A percentile compares a stretch with the other conserved stretches of the same genome.
These are phyloP conservation scores for Leccinum aurantiacum DNA, from an alignment of 768 basidiomycete species.

Conservation along the genomic window DNA sequence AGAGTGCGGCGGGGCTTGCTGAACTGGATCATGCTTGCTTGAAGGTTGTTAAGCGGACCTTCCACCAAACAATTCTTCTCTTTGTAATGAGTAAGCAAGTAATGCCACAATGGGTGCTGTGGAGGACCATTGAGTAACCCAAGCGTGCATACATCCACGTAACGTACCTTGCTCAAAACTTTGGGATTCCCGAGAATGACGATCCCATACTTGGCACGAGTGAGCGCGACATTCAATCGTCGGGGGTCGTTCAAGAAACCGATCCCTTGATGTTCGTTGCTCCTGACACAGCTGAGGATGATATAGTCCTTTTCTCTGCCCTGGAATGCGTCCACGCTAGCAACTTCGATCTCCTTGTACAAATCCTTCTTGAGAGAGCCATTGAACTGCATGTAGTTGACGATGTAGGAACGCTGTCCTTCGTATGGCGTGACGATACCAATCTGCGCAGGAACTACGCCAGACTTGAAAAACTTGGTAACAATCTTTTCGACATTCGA, in stretches of 20 bases:
- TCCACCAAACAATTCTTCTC: conserved; percentile 93
- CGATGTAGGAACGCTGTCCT: conserved; percentile 96
- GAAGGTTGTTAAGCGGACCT: conserved; percentile 93
- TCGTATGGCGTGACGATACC: conserved; percentile 99
- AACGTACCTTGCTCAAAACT: conserved; percentile 91
- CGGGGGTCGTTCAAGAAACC: conserved; percentile 98
- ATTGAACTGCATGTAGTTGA: conserved; percentile 99
- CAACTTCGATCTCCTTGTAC: conserved; percentile 99
- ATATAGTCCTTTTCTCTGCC: conserved; percentile 99
- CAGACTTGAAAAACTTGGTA: conserved; percentile 99
- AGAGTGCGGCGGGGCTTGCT: conserved; percentile 93
- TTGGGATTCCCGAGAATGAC: conserved; percentile 99
- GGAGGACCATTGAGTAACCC: conserved; percentile 5
- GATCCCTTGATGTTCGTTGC: conserved; percentile 99
- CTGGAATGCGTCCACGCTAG: conserved; percentile 98
- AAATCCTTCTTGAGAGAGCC: conserved; percentile 99
- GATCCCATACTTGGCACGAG: conserved; percentile 96
- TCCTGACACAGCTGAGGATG: conserved; percentile 94
- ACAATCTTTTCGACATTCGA: conserved; percentile 99
- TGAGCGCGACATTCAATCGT: conserved; percentile 94
- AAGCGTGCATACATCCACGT: conserved; percentile 4
- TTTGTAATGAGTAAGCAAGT: conserved; percentile 97
- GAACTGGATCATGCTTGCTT: conserved; percentile 99
- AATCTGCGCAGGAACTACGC: conserved; percentile 92
- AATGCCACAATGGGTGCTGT: conserved; percentile 98